phyloP scores from a whole-genome alignment of 306 rosid species.

The Fragaria nilgerrensis region DNA sequence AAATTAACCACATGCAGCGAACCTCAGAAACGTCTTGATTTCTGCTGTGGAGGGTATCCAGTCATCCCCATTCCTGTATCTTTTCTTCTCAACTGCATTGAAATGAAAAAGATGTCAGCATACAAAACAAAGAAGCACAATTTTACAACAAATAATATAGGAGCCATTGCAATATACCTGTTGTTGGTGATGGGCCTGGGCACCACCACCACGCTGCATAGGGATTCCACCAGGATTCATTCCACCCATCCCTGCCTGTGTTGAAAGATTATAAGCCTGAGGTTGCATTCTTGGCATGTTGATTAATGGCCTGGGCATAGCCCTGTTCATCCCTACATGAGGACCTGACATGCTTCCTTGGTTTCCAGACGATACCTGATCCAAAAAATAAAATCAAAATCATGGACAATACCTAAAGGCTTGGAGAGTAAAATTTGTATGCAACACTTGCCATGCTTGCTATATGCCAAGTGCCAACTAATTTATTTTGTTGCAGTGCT shows the following conservation, averaged over 20 bases:
- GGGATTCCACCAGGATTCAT: slow-evolving; percentile 88
- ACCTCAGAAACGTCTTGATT: slow-evolving; percentile 69
- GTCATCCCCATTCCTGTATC: slow-evolving; percentile 65
- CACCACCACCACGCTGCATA: slow-evolving; percentile 80
- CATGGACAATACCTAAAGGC: not conserved
- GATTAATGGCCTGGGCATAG: slow-evolving; percentile 62
- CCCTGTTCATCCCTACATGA: slow-evolving; percentile 59
- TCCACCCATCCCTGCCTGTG: slow-evolving; percentile 81
- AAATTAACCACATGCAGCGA: slow-evolving; percentile 7
- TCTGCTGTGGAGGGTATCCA: slow-evolving; percentile 81
- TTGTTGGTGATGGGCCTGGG: slow-evolving; percentile 83
- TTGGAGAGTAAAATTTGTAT: not conserved
- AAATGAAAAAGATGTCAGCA: slow-evolving; percentile 20
- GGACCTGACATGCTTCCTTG: slow-evolving; percentile 60
- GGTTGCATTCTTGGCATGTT: slow-evolving; percentile 83
- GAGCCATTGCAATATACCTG: slow-evolving; percentile 43
- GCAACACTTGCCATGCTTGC: not conserved
- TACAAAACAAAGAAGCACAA: not conserved
- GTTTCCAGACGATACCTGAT: slow-evolving; percentile 75
- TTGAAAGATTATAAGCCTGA: slow-evolving; percentile 72
- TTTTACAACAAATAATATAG: not conserved
- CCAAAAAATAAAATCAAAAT: slow-evolving; percentile 5
- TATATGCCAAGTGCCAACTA: not conserved
- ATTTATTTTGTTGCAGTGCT: not conserved
- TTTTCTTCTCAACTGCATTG: slow-evolving; percentile 72